Evolutionary conservation across 2,329 filamentous ascomycete species (phyloP).

Genomic region (Thelonectria olida): DNA sequence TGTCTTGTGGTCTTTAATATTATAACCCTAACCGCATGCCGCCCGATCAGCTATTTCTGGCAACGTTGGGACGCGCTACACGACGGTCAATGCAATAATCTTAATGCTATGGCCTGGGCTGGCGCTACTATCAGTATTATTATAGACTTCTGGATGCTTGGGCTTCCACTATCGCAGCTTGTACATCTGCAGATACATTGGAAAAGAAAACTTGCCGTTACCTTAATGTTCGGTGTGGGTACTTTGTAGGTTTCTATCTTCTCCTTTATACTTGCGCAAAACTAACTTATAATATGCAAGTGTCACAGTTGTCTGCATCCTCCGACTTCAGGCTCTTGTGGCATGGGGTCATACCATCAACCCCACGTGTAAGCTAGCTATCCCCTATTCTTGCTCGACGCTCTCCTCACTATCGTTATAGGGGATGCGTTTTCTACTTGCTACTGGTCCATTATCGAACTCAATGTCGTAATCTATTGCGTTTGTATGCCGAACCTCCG

Average conservation of each 20-base stretch:
- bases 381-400: too few species aligned
- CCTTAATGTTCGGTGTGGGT: slow-evolving; percentile 61
- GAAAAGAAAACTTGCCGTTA: slow-evolving; percentile 58
- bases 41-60: slow-evolving; percentile 63
- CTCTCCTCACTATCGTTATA: too few species aligned
- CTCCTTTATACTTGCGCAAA: background rate
- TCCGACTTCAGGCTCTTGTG: too few species aligned
- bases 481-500: slow-evolving; percentile 46
- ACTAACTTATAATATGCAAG: slow-evolving; percentile 28
- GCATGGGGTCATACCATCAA: slow-evolving; percentile 46
- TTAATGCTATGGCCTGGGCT: slow-evolving; percentile 60
- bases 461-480: slow-evolving; percentile 51
- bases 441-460: slow-evolving; percentile 50
- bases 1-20: slow-evolving; percentile 29
- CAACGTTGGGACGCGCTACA: too few species aligned
- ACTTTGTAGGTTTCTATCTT: slow-evolving; percentile 49
- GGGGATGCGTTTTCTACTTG: too few species aligned
- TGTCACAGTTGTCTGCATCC: too few species aligned
- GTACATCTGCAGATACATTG: slow-evolving; percentile 52
- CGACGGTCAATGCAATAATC: slow-evolving; percentile 59
- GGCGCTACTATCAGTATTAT: slow-evolving; percentile 62
- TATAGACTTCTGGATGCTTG: slow-evolving; percentile 62
- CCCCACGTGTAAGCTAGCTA: slow-evolving; percentile 48
- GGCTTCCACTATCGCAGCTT: slow-evolving; percentile 58
- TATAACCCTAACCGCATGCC: slow-evolving; percentile 44